Base-by-base conservation (phyloP, 768 basidiomycete species). In the Boletus rubroflammeus region DNA sequence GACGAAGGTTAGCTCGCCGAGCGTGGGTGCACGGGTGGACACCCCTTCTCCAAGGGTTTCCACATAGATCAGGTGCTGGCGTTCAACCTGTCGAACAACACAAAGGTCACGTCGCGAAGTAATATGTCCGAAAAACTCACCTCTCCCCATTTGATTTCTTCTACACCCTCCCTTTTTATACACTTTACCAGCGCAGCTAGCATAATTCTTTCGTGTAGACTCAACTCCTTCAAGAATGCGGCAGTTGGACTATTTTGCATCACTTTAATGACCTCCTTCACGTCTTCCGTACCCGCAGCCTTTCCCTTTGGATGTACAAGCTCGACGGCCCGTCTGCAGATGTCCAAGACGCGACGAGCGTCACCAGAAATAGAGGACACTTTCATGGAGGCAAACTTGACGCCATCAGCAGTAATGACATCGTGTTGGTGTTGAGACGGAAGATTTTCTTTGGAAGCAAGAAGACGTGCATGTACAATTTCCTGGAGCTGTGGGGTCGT, bases 201-300 rank as follows among this genome's bases (percentile, higher is more conserved):
- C 85, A 97, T 86, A 44, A 95, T 78, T 38, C 88, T 83, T 67
- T 97, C 93, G 64, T 96, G 92, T 57, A 93, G 79, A 71, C 89
- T 89, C 61, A 92, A 86, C 34, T 89, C 85, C 43, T 81, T 81
- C 25, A 98, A 71, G 65, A 86, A 97, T 14, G 85, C 85, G 5
- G 91, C 88, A 1, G 87, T 92, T 2, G 94, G 94, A 60, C 89
- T 94, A 61, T 90, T 92, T 64, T 95, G 93, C 86, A 96, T 89
- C 38, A 81, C 82, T 60, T 83, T 81, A 50, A 93, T 83, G 9
- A 96, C 92, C 47, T 84, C 81, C 62, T 78, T 82, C 60, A 96
- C 84, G 52, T 96, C 90, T 19, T 79, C 80, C 0, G 81, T 81
- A 23, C 79, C 77, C 13, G 88, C 92, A 0, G 82, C 75, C 56